Evolutionary conservation across 1,139 yeast genomes (phyloP).

Genomic region (Arxiozyma heterogenica): DNA sequence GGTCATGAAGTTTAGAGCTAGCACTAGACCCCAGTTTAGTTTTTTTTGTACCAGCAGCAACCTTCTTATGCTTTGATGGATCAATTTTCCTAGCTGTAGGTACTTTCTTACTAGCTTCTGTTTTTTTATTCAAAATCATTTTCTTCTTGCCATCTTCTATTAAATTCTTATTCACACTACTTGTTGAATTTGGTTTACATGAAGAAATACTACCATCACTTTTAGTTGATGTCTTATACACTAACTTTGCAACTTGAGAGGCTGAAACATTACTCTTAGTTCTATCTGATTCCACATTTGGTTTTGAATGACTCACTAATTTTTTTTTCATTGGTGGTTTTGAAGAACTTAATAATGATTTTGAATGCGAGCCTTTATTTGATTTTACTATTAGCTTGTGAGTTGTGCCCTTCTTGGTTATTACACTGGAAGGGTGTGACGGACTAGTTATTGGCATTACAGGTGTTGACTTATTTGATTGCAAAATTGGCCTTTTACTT

Average conservation of each 20-base stretch:
- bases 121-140: background rate
- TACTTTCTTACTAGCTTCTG: background rate
- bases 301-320: background rate
- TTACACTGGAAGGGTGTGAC: background rate
- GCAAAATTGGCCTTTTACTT: background rate
- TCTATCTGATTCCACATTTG: background rate
- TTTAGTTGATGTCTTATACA: conserved; percentile 3
- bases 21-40: background rate
- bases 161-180: background rate
- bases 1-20: background rate
- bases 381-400: background rate
- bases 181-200: background rate
- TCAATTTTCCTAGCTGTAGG: background rate
- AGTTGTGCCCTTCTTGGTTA: background rate
- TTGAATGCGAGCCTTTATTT: background rate
- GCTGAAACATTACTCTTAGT: conserved; percentile 6
- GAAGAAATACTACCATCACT: background rate
- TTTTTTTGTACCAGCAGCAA: background rate
- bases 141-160: background rate
- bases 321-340: conserved; percentile 1
- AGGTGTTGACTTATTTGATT: conserved; percentile 1
- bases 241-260: conserved; percentile 9
- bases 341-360: background rate
- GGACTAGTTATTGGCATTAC: background rate
- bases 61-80: background rate